These are phyloP conservation scores for Boletus bicolor DNA, from an alignment of 768 basidiomycete genomes.

Conservation along the genomic window DNA sequence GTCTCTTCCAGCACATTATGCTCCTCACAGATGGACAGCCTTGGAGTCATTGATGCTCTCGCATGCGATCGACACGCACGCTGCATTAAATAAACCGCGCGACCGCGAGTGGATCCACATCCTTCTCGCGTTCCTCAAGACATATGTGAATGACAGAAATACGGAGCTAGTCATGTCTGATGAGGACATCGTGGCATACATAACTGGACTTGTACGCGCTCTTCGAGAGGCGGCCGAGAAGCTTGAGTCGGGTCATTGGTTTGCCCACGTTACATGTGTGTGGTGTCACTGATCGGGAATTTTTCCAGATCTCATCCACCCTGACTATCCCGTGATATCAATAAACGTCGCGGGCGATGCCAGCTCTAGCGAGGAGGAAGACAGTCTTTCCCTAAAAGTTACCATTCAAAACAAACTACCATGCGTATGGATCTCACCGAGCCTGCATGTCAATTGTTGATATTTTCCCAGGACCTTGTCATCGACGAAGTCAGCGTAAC, in stretches of 20 bases:
- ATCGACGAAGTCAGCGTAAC: constrained; percentile 60
- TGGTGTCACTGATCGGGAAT: constrained; percentile 10
- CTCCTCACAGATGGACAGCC: constrained; percentile 76
- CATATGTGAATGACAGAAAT: constrained; percentile 54
- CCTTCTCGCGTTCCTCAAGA: constrained; percentile 71
- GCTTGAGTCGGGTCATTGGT: constrained; percentile 52
- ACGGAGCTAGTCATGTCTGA: constrained; percentile 53
- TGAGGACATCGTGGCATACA: constrained; percentile 48
- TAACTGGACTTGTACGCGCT: constrained; percentile 47
- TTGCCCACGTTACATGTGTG: not conserved
- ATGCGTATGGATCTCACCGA: constrained; percentile 54
- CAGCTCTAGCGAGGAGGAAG: constrained; percentile 52
- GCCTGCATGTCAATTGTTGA: constrained; percentile 6
- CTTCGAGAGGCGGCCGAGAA: constrained; percentile 47
- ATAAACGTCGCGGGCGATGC: constrained; percentile 49
- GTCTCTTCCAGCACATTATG: constrained; percentile 83
- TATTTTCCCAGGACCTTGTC: constrained; percentile 47
- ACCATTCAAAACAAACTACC: constrained; percentile 65
- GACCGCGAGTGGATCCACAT: constrained; percentile 82
- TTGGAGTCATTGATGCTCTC: constrained; percentile 78
- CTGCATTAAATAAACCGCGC: constrained; percentile 49
- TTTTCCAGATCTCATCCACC: constrained; percentile 56
- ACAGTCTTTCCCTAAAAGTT: constrained; percentile 62
- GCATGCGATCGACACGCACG: constrained; percentile 67
- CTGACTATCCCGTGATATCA: constrained; percentile 67